Conservation (phyloP, 2,329 filamentous ascomycete species). For the Emericellopsis cladophorae region DNA sequence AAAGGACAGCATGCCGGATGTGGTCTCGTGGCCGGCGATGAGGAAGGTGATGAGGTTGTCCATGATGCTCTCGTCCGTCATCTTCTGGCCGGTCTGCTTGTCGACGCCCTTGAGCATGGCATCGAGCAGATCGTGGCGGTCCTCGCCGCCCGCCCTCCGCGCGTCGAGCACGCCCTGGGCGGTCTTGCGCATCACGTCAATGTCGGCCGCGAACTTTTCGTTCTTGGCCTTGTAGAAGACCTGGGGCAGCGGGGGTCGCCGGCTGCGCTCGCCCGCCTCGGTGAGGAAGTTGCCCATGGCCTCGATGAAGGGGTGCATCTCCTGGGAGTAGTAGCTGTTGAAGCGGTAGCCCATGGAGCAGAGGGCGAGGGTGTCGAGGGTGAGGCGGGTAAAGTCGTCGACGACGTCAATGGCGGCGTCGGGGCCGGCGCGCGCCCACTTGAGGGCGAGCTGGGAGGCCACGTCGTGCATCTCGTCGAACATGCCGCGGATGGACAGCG, state of each 20-base stretch:
- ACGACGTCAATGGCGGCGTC: constrained; percentile 42
- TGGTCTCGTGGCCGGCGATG: constrained; percentile 56
- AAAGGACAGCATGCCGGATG: constrained; percentile 49
- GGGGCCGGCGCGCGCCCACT: constrained; percentile 54
- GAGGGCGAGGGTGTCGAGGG: constrained; percentile 59
- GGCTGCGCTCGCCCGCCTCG: constrained; percentile 37
- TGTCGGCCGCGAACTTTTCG: constrained; percentile 34
- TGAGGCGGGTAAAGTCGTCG: constrained; percentile 60
- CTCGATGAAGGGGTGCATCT: constrained; percentile 56
- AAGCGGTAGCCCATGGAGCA: constrained; percentile 63
- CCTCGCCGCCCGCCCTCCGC: constrained; percentile 40
- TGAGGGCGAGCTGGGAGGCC: constrained; percentile 50
- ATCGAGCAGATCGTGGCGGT: constrained; percentile 48
- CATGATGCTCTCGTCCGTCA: constrained; percentile 46
- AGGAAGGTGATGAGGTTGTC: constrained; percentile 60
- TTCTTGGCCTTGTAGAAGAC: constrained; percentile 29
- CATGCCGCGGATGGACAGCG: constrained; percentile 54
- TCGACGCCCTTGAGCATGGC: constrained; percentile 54
- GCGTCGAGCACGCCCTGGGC: constrained; percentile 42
- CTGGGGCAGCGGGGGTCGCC: constrained; percentile 30
- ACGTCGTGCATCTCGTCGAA: constrained; percentile 60
- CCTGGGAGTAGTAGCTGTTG: constrained; percentile 60
- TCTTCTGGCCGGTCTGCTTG: constrained; percentile 46
- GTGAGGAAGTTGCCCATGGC: constrained; percentile 48
- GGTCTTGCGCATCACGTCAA: constrained; percentile 35